These are phyloP conservation scores for Chlorella sp. DNA, from an alignment of 139 green algal species.

Conservation along the genomic window DNA sequence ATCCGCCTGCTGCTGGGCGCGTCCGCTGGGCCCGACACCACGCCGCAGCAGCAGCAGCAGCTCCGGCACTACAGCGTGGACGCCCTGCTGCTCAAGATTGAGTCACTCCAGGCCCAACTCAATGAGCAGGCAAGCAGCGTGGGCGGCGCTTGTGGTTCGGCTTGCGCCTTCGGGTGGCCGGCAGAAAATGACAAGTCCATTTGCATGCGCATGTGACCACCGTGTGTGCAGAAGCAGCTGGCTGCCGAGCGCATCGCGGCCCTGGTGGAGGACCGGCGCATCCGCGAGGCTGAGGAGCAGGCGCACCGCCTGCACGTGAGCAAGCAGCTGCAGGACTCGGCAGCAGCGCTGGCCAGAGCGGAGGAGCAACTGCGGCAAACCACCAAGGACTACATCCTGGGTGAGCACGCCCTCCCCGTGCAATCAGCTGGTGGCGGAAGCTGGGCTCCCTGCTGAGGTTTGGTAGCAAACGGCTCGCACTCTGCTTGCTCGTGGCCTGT, in stretches of 20 bases:
- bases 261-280: slow-evolving; percentile 70
- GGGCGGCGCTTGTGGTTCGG: too few species aligned
- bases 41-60: neutral
- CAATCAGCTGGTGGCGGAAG: too few species aligned
- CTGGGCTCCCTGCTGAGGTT: too few species aligned
- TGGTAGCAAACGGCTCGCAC: too few species aligned
- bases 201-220: neutral
- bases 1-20: slow-evolving; percentile 70
- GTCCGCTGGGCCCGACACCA: neutral
- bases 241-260: slow-evolving; percentile 64
- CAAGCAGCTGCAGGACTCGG: slow-evolving; percentile 36
- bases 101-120: slow-evolving; percentile 77
- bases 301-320: slow-evolving; percentile 34
- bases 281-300: slow-evolving; percentile 64
- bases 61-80: slow-evolving; percentile 30
- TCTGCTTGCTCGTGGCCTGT: neutral
- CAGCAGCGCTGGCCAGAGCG: slow-evolving; percentile 43
- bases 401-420: slow-evolving; percentile 23
- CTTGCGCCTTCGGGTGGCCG: too few species aligned
- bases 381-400: slow-evolving; percentile 75
- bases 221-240: slow-evolving; percentile 58
- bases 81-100: slow-evolving; percentile 65
- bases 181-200: too few species aligned
- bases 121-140: slow-evolving; percentile 73
- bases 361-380: slow-evolving; percentile 66